Percentiles rank a stretch among this genome's conserved stretches.
phyloP scores from a whole-genome alignment of 2,329 filamentous ascomycete species.

The Venturiaceae sp. region DNA sequence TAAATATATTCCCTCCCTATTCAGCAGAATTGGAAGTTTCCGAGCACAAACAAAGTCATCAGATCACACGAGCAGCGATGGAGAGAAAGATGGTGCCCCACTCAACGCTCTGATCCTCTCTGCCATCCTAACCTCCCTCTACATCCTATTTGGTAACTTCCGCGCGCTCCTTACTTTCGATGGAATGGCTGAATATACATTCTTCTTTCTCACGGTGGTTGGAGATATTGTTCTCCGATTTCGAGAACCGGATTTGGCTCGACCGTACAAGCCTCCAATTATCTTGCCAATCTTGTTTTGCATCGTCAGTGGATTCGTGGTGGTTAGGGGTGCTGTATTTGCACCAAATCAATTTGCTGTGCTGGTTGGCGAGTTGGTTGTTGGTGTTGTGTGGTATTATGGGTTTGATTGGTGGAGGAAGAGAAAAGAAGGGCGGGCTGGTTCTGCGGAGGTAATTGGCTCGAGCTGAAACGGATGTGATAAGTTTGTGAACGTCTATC shows the following conservation, averaged over 20 bases:
- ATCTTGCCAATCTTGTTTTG: conserved; percentile 44
- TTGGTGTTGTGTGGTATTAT: conserved; percentile 33
- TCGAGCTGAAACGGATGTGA: no score
- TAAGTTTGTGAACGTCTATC: no score
- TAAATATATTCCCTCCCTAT: conserved; percentile 23
- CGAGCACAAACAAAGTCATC: background rate
- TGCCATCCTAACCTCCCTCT: conserved; percentile 40
- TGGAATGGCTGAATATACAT: conserved; percentile 48
- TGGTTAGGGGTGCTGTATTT: conserved; percentile 49
- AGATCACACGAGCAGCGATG: background rate
- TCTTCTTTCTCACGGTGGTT: conserved; percentile 54
- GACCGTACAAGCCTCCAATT: conserved; percentile 47
- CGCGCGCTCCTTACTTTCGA: conserved; percentile 52
- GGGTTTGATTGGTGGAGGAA: background rate
- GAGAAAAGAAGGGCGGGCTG: background rate
- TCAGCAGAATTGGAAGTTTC: conserved; percentile 18
- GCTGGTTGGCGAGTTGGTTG: conserved; percentile 40
- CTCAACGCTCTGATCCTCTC: conserved; percentile 44
- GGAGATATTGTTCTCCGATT: conserved; percentile 48
- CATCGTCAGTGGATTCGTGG: conserved; percentile 50
- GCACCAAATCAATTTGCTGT: conserved; percentile 44
- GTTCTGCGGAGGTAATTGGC: background rate
- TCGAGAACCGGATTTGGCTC: conserved; percentile 42
- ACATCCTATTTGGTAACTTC: conserved; percentile 53
- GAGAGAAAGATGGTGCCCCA: conserved; percentile 18